Percentiles rank a stretch among this genome's conserved stretches.
These are phyloP conservation scores for Glycine soja DNA, from an alignment of 306 rosid genomes.

Conservation along the genomic window DNA sequence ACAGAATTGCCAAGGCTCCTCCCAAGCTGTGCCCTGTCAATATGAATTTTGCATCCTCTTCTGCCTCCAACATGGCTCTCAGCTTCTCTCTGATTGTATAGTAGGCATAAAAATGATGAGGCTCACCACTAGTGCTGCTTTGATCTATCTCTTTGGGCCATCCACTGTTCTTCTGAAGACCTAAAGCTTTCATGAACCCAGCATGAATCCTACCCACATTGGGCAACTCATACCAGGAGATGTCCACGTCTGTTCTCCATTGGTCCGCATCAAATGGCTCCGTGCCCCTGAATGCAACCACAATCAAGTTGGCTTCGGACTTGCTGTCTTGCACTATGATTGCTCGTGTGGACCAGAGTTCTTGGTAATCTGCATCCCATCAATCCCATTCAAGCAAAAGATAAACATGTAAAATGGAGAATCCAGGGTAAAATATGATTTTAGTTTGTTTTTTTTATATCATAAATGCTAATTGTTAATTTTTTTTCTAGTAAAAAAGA, in stretches of 20 bases:
- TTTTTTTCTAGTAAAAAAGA: too few relatives aligned
- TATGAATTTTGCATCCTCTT: slow-evolving; percentile 66
- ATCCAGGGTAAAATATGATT: too few relatives aligned
- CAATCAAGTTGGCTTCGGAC: slow-evolving; percentile 58
- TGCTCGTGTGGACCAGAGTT: slow-evolving; percentile 57
- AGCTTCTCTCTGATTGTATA: slow-evolving; percentile 61
- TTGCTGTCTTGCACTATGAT: slow-evolving; percentile 57
- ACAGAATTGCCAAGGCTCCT: slow-evolving; percentile 77
- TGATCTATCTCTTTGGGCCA: slow-evolving; percentile 68
- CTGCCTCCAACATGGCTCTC: slow-evolving; percentile 43
- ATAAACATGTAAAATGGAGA: too few relatives aligned
- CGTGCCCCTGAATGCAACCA: slow-evolving; percentile 83
- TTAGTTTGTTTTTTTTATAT: too few relatives aligned
- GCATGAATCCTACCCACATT: slow-evolving; percentile 66
- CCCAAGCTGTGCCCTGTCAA: slow-evolving; percentile 86
- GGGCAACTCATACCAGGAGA: slow-evolving; percentile 73
- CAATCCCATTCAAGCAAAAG: too few relatives aligned
- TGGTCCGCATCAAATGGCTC: slow-evolving; percentile 63
- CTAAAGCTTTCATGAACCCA: slow-evolving; percentile 80
- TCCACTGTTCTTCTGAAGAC: slow-evolving; percentile 47
- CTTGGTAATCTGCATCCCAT: slow-evolving; percentile 60
- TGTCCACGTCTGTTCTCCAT: slow-evolving; percentile 70
- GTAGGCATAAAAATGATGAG: slow-evolving; percentile 56
- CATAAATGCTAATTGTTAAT: too few relatives aligned
- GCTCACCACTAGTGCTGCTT: not conserved